Percentiles rank a stretch among this genome's conserved stretches.
Conservation (phyloP, 2,329 filamentous ascomycete species). For the Hypocrella siamensis region DNA sequence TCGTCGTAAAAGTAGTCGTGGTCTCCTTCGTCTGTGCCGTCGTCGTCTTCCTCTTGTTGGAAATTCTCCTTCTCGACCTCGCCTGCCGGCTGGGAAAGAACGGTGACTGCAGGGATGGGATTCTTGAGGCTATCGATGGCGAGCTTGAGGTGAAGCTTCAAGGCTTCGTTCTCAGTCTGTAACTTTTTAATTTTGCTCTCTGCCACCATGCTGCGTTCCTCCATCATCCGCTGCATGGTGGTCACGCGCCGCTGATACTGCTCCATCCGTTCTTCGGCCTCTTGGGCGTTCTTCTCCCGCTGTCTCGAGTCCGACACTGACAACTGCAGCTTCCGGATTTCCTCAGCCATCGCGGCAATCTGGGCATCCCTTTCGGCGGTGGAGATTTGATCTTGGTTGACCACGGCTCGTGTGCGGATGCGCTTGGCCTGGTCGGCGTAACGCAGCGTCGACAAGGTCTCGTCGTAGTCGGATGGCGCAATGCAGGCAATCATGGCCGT, state of each 20-base stretch:
- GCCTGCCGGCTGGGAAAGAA: constrained; percentile 13
- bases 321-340: constrained; percentile 75
- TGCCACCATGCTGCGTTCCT: constrained; percentile 76
- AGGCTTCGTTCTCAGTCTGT: constrained; percentile 77
- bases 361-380: constrained; percentile 88
- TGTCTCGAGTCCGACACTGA: constrained; percentile 49
- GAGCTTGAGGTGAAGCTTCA: constrained; percentile 75
- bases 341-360: constrained; percentile 87
- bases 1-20: constrained; percentile 46
- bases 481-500: constrained; percentile 99
- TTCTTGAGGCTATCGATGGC: constrained; percentile 80
- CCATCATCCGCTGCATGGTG: constrained; percentile 89
- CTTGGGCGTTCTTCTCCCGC: constrained; percentile 60
- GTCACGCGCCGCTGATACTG: constrained; percentile 87
- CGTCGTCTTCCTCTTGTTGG: constrained; percentile 13
- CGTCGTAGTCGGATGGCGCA: constrained; percentile 87
- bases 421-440: constrained; percentile 97
- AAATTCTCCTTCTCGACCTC: constrained; percentile 14
- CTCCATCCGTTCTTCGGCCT: constrained; percentile 72
- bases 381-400: constrained; percentile 91
- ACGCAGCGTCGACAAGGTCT: constrained; percentile 86
- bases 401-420: constrained; percentile 82
- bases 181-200: constrained; percentile 89
- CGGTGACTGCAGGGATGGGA: constrained; percentile 54
- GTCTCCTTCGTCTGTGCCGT: constrained; percentile 23